Percentiles rank a stretch among this genome's conserved stretches.
These are phyloP conservation scores for Termitomyces sp. DNA, from an alignment of 768 basidiomycete species.

Conservation along the genomic window DNA sequence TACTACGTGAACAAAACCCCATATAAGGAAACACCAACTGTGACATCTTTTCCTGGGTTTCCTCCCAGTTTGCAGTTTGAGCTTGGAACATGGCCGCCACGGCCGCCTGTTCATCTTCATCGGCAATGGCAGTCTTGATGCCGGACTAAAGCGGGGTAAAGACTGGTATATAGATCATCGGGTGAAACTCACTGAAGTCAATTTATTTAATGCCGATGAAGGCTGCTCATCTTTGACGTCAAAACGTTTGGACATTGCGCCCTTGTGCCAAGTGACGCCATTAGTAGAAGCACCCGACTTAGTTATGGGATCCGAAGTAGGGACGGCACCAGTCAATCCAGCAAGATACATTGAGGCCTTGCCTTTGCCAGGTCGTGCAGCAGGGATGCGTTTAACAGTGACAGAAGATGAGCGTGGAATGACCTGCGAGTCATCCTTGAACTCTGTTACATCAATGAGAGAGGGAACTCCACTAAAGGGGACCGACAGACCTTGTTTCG, in stretches of 20 bases:
- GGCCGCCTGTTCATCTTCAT: slow-evolving; percentile 87
- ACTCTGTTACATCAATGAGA: slow-evolving; percentile 48
- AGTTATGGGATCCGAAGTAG: slow-evolving; percentile 47
- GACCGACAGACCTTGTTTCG: slow-evolving; percentile 76
- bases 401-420: slow-evolving; percentile 95
- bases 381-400: slow-evolving; percentile 86
- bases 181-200: slow-evolving; percentile 24
- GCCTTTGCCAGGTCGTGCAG: slow-evolving; percentile 77
- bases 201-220: slow-evolving; percentile 27
- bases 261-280: slow-evolving; percentile 58
- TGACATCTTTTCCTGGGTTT: slow-evolving; percentile 99
- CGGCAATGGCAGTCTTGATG: slow-evolving; percentile 43
- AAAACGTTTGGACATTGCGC: slow-evolving; percentile 85
- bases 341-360: slow-evolving; percentile 77
- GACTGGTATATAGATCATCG: slow-evolving; percentile 10
- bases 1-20: slow-evolving; percentile 66
- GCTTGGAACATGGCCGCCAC: slow-evolving; percentile 99
- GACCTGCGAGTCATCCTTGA: slow-evolving; percentile 86
- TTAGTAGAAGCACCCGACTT: slow-evolving; percentile 30
- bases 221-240: slow-evolving; percentile 76
- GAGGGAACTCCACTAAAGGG: neutral
- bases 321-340: slow-evolving; percentile 37
- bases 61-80: slow-evolving; percentile 94
- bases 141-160: slow-evolving; percentile 21
- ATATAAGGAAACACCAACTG: slow-evolving; percentile 80